Percentiles rank a stretch among this genome's conserved stretches.
These are phyloP conservation scores for Leccinum sublutescens DNA, from an alignment of 768 basidiomycete genomes.

Conservation along the genomic window DNA sequence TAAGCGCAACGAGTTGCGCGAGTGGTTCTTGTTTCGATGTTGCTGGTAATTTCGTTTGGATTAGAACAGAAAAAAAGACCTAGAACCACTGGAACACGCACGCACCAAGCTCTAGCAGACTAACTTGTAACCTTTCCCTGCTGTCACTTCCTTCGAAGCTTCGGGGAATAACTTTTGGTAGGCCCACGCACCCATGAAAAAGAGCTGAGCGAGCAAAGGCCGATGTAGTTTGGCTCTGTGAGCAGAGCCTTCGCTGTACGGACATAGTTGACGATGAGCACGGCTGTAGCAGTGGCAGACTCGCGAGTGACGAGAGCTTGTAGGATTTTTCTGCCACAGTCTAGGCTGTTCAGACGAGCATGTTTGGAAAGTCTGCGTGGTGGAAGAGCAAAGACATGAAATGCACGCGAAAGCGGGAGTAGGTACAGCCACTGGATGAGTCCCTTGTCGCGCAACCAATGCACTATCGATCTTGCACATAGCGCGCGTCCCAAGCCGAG, in stretches of 20 bases:
- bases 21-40: too few relatives aligned
- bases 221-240: slow-evolving; percentile 65
- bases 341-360: slow-evolving; percentile 62
- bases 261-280: slow-evolving; percentile 51
- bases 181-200: slow-evolving; percentile 70
- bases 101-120: slow-evolving; percentile 61
- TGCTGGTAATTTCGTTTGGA: background rate
- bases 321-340: slow-evolving; percentile 65
- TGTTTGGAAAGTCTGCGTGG: slow-evolving; percentile 49
- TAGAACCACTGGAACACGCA: slow-evolving; percentile 38
- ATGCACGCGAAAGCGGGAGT: slow-evolving; percentile 26
- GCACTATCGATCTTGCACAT: slow-evolving; percentile 59
- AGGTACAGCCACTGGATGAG: slow-evolving; percentile 50
- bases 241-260: slow-evolving; percentile 72
- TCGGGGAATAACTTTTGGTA: slow-evolving; percentile 64
- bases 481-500: slow-evolving; percentile 37
- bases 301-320: slow-evolving; percentile 45
- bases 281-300: slow-evolving; percentile 8
- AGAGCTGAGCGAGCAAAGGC: slow-evolving; percentile 62
- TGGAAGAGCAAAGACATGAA: background rate
- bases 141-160: slow-evolving; percentile 46
- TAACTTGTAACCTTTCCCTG: slow-evolving; percentile 55
- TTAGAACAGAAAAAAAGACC: background rate
- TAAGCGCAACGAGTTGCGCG: slow-evolving; percentile 23
- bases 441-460: slow-evolving; percentile 75